These are phyloP conservation scores for Barbarea vulgaris DNA, from an alignment of 345 rosid genomes.

Conservation along the genomic window DNA sequence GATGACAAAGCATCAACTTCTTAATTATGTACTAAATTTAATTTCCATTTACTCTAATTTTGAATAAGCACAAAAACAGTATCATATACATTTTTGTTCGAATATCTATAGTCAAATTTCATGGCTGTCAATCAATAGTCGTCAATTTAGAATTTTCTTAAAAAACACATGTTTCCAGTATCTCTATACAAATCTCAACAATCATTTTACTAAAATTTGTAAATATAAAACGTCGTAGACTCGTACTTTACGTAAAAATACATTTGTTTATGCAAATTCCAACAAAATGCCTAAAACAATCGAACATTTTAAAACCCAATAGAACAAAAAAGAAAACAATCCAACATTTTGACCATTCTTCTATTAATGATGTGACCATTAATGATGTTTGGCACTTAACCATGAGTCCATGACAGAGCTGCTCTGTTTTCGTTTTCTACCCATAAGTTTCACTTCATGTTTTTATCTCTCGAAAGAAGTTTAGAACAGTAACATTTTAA, in stretches of 20 bases:
- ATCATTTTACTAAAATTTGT: not conserved
- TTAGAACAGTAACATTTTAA: no score
- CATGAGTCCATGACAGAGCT: no score
- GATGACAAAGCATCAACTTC: slow-evolving; percentile 37
- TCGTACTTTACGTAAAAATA: not conserved
- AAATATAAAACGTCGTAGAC: not conserved
- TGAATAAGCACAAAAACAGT: not conserved
- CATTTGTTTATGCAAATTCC: not conserved
- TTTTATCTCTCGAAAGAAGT: no score
- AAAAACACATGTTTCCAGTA: not conserved
- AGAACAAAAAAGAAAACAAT: no score
- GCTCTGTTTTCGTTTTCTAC: no score
- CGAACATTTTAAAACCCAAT: not conserved
- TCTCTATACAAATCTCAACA: not conserved
- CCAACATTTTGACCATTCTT: no score
- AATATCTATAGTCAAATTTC: not conserved
- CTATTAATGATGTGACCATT: no score
- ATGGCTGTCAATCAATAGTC: not conserved
- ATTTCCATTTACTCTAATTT: not conserved
- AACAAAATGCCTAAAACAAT: not conserved
- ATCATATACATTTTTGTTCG: not conserved
- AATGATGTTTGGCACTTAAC: no score
- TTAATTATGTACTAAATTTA: not conserved
- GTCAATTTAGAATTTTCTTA: not conserved
- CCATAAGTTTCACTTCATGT: no score